These are phyloP conservation scores for Trichoderma guizhouense DNA, from an alignment of 2,329 filamentous ascomycete genomes.

Conservation along the genomic window DNA sequence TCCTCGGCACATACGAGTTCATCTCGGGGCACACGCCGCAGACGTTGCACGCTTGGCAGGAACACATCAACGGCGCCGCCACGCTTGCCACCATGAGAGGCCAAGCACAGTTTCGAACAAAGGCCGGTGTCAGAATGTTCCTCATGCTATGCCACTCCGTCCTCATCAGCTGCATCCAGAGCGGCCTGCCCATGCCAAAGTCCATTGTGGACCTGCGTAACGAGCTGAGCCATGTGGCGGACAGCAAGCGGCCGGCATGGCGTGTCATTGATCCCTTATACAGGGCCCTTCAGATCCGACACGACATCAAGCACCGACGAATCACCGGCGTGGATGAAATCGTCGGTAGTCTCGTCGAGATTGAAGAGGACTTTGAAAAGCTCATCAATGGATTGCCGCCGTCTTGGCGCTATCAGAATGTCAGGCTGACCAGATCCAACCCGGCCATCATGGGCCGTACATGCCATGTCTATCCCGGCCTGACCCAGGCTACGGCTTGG, in stretches of 20 bases:
- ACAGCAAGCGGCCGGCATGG: slow-evolving; percentile 40
- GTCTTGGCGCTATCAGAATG: slow-evolving; percentile 42
- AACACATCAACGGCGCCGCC: slow-evolving; percentile 52
- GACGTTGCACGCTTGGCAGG: slow-evolving; percentile 50
- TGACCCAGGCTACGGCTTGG: slow-evolving; percentile 46
- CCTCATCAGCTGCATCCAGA: slow-evolving; percentile 51
- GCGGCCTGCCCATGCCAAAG: slow-evolving; percentile 46
- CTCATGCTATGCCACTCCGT: slow-evolving; percentile 51
- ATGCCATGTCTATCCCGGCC: slow-evolving; percentile 46
- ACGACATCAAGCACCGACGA: slow-evolving; percentile 41
- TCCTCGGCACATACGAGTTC: slow-evolving; percentile 54
- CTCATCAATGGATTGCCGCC: slow-evolving; percentile 39
- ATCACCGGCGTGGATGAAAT: slow-evolving; percentile 36
- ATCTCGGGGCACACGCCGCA: slow-evolving; percentile 45
- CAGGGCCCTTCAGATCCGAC: slow-evolving; percentile 44
- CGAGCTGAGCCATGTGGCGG: slow-evolving; percentile 37
- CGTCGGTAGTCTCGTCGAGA: slow-evolving; percentile 35
- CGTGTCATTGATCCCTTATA: slow-evolving; percentile 44
- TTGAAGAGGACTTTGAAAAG: slow-evolving; percentile 43
- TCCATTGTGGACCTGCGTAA: slow-evolving; percentile 45
- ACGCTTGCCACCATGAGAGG: slow-evolving; percentile 50
- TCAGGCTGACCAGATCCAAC: slow-evolving; percentile 38
- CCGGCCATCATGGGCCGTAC: slow-evolving; percentile 39
- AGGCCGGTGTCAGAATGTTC: slow-evolving; percentile 50
- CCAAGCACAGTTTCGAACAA: slow-evolving; percentile 42